Evolutionary conservation across 768 basidiomycete genomes (phyloP).

Genomic region (Pseudohyphozyma bogoriensis): DNA sequence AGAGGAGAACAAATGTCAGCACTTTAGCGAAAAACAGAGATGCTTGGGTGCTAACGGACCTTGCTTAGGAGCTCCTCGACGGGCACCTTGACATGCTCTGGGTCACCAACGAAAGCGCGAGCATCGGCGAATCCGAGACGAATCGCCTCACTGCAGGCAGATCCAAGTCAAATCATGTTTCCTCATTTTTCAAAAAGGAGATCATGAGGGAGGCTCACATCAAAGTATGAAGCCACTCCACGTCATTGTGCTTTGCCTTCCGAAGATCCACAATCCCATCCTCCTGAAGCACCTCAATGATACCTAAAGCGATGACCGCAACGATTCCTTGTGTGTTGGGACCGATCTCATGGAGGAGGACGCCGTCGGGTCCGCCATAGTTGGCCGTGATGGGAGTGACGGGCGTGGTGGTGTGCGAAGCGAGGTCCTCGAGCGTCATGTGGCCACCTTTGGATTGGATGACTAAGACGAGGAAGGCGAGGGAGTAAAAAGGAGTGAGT

Average conservation of each 20-base stretch:
- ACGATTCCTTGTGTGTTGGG: slow-evolving; percentile 98
- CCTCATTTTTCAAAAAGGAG: too few species aligned
- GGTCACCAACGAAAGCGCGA: slow-evolving; percentile 86
- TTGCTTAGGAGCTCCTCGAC: slow-evolving; percentile 75
- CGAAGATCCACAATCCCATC: slow-evolving; percentile 57
- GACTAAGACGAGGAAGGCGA: slow-evolving; percentile 43
- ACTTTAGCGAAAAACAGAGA: too few species aligned
- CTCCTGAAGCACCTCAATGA: slow-evolving; percentile 76
- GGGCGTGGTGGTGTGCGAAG: slow-evolving; percentile 61
- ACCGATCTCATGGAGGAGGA: slow-evolving; percentile 92
- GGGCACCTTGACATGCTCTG: slow-evolving; percentile 61
- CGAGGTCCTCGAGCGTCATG: slow-evolving; percentile 89
- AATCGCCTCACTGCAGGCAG: slow-evolving; percentile 19
- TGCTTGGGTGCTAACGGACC: too few species aligned
- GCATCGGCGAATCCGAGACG: slow-evolving; percentile 50
- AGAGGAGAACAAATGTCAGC: too few species aligned
- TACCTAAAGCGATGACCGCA: slow-evolving; percentile 81
- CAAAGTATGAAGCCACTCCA: slow-evolving; percentile 75
- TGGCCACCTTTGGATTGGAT: slow-evolving; percentile 78
- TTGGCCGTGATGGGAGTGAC: slow-evolving; percentile 89
- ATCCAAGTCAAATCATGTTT: too few species aligned
- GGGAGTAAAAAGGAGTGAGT: too few species aligned
- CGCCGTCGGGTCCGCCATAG: slow-evolving; percentile 57
- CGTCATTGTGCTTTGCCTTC: slow-evolving; percentile 81
- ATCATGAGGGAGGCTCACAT: slow-evolving; percentile 18